Base-by-base conservation (phyloP, 495 filamentous ascomycete genomes). In the Xylaria castorea region DNA sequence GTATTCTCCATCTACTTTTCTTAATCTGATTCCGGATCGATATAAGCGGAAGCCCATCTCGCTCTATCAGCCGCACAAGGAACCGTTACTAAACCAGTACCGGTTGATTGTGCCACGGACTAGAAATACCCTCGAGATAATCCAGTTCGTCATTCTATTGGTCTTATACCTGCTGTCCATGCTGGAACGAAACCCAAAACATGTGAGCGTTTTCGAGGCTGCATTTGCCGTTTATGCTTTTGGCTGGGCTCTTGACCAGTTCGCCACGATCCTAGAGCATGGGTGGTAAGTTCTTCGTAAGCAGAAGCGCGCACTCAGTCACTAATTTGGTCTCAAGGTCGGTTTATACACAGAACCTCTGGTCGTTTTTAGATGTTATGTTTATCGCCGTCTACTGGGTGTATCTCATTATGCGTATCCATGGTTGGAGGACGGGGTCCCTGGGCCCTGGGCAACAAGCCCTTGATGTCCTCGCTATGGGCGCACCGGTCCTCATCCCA, bases 261-360 rank as follows among this genome's bases (percentile, higher is more conserved):
- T 91, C 77, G 91, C 91, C 14, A 90, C 90, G 14, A 88, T 94
- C 4, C 73, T 92, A 20, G 91, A 91, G 72, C 91, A 93, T 74
- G 91, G 90, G 44, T 92, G 90, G 90, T 85, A 73, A 44, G 78
- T 78, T 66, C 4, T 2, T 36, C 22, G 7, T 30, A 20, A 3
- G n/a, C 36, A 18, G 8, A 38, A 36, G 50, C 22, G 34, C 22
- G 22, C 60, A n/a, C 53, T 46, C 22, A 9, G 30, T 14, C 66
- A 48, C 42, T 72, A 25, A 57, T 0, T 63, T 68, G 5, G 8
- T 62, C 48, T 46, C 30, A 30, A 92, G 91, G 91, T 85, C 87
- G 60, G 92, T 93, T 8, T 92, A 93, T 76, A 92, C 91, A 6
- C 90, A 94, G 75, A 92, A 93, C 74, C 84, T 94, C 25, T 94